Percentiles rank a stretch among this genome's conserved stretches.
phyloP scores from a whole-genome alignment of 192 early-diverging fungal genomes.

The Podila minutissima region DNA sequence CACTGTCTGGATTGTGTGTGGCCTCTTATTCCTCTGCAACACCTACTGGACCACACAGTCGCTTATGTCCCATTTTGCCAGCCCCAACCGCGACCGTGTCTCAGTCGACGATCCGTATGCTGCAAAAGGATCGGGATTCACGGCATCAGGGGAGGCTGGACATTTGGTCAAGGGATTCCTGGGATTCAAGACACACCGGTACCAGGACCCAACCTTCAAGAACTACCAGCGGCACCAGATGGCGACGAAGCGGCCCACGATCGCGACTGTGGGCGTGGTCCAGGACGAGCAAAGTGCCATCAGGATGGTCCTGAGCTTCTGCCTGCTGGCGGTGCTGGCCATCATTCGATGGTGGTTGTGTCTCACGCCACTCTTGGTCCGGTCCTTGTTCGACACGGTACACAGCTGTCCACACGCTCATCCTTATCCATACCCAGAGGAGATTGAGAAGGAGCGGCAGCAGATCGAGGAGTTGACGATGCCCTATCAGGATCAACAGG shows the following conservation, averaged over 20 bases:
- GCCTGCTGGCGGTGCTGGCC: slow-evolving; percentile 29
- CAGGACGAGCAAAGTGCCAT: slow-evolving; percentile 30
- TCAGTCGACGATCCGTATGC: neutral
- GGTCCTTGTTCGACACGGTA: slow-evolving; percentile 41
- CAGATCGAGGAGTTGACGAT: slow-evolving; percentile 1
- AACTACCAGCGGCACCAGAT: slow-evolving; percentile 11
- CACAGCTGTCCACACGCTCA: slow-evolving; percentile 43
- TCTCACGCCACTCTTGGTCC: slow-evolving; percentile 19
- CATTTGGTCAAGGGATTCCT: slow-evolving; percentile 41
- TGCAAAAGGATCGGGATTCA: slow-evolving; percentile 5
- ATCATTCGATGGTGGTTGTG: slow-evolving; percentile 36
- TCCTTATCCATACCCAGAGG: slow-evolving; percentile 42
- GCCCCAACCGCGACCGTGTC: neutral
- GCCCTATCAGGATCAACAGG: neutral
- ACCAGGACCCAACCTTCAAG: slow-evolving; percentile 13
- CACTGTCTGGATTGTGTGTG: slow-evolving; percentile 43
- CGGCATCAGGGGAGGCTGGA: slow-evolving; percentile 17
- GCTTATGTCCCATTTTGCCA: slow-evolving; percentile 21
- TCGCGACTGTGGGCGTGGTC: slow-evolving; percentile 41
- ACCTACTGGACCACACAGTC: slow-evolving; percentile 47
- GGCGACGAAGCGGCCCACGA: slow-evolving; percentile 17
- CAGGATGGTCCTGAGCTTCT: slow-evolving; percentile 14
- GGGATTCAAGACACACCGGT: slow-evolving; percentile 42
- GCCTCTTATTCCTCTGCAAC: slow-evolving; percentile 43
- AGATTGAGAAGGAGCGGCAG: slow-evolving; percentile 23